A percentile compares a stretch with the other conserved stretches of the same genome.
Evolutionary conservation across 352 stramenopile species (phyloP).

Genomic region (Pythium pectinolyticum): DNA sequence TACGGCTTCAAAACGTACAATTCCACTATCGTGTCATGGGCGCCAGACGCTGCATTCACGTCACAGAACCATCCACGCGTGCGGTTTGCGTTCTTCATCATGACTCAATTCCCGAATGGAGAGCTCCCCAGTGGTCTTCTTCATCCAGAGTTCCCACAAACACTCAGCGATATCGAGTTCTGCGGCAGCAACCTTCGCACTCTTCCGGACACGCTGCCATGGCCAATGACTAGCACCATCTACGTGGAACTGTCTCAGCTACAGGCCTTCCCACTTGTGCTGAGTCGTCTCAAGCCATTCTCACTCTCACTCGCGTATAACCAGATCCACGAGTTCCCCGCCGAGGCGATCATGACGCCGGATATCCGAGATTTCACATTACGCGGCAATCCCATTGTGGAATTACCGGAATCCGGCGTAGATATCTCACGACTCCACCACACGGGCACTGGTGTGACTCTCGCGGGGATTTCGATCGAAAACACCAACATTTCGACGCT

Average conservation of each 20-base stretch:
- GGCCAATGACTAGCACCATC: background rate
- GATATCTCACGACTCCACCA: background rate
- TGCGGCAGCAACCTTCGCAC: background rate
- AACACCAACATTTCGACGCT: constrained; percentile 7
- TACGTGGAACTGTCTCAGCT: background rate
- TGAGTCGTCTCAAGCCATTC: background rate
- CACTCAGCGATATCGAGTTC: constrained; percentile 7
- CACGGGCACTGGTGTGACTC: background rate
- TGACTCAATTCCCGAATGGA: constrained; percentile 1
- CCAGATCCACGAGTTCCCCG: background rate
- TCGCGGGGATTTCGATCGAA: background rate
- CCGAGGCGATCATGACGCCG: background rate
- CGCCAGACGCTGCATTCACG: background rate
- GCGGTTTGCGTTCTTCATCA: constrained; percentile 1
- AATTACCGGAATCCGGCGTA: background rate
- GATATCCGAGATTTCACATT: background rate
- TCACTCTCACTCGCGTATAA: constrained; percentile 7
- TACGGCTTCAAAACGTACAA: constrained; percentile 24
- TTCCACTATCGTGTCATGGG: constrained; percentile 10
- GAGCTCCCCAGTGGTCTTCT: background rate
- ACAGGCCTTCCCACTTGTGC: background rate
- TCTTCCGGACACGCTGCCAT: background rate
- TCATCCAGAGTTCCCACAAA: background rate
- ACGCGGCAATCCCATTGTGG: background rate
- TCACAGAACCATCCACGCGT: background rate